Conservation (phyloP, 768 basidiomycete genomes). For the Scleroderma bovista region DNA sequence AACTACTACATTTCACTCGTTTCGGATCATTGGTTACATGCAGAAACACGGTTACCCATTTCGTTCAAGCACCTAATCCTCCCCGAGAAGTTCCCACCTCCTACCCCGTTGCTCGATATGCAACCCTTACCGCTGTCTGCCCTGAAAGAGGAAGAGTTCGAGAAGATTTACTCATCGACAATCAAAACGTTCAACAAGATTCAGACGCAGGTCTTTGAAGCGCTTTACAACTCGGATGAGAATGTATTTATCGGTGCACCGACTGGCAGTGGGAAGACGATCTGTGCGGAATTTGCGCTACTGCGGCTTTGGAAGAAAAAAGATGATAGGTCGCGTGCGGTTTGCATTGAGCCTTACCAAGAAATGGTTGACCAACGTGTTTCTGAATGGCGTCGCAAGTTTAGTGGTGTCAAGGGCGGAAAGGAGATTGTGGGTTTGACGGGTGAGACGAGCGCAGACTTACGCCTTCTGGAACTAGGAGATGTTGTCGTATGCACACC, state of each 20-base stretch:
- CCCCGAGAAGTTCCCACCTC: slow-evolving; percentile 92
- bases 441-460: slow-evolving; percentile 89
- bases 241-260: slow-evolving; percentile 97
- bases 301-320: slow-evolving; percentile 91
- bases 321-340: slow-evolving; percentile 67
- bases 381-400: slow-evolving; percentile 84
- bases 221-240: slow-evolving; percentile 92
- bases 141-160: slow-evolving; percentile 90
- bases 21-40: slow-evolving; percentile 93
- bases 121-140: slow-evolving; percentile 87
- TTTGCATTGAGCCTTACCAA: slow-evolving; percentile 94
- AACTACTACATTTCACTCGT: slow-evolving; percentile 97
- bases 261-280: slow-evolving; percentile 94
- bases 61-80: slow-evolving; percentile 98
- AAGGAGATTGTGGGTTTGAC: slow-evolving; percentile 94
- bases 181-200: slow-evolving; percentile 96
- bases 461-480: slow-evolving; percentile 83
- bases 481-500: slow-evolving; percentile 96
- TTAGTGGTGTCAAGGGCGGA: slow-evolving; percentile 75
- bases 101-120: slow-evolving; percentile 89
- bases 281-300: slow-evolving; percentile 95
- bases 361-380: slow-evolving; percentile 95
- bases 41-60: slow-evolving; percentile 90
- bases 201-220: slow-evolving; percentile 98
- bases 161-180: slow-evolving; percentile 74